Evolutionary conservation across 1,139 yeast species (phyloP).

Genomic region (Pichia sp.): DNA sequence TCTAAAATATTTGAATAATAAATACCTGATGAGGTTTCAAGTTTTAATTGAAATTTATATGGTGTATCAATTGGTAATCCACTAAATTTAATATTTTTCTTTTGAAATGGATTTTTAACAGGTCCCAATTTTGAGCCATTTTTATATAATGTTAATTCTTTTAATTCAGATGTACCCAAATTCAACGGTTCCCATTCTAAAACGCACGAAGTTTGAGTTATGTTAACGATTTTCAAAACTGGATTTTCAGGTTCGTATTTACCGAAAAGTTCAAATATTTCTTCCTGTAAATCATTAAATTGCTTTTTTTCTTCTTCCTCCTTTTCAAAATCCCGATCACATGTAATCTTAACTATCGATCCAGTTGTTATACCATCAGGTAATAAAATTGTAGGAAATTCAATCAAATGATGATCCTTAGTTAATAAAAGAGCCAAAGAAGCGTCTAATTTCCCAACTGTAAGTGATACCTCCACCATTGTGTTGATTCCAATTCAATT

Average conservation of each 20-base stretch:
- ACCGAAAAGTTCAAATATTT: slow-evolving; percentile 69
- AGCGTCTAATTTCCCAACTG: slow-evolving; percentile 95
- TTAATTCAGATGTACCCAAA: slow-evolving; percentile 76
- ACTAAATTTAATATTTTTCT: slow-evolving; percentile 79
- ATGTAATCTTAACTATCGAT: slow-evolving; percentile 79
- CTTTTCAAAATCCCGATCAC: slow-evolving; percentile 71
- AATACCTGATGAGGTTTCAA: slow-evolving; percentile 86
- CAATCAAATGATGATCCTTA: slow-evolving; percentile 88
- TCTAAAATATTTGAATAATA: slow-evolving; percentile 62
- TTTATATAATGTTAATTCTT: slow-evolving; percentile 71
- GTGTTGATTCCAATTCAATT: not conserved
- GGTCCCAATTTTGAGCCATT: slow-evolving; percentile 76
- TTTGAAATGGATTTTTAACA: slow-evolving; percentile 77
- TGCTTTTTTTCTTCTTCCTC: slow-evolving; percentile 54
- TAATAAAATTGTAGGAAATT: slow-evolving; percentile 85
- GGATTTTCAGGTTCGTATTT: slow-evolving; percentile 69
- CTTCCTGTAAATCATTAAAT: slow-evolving; percentile 65
- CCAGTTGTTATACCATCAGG: slow-evolving; percentile 94
- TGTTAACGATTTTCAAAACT: slow-evolving; percentile 60
- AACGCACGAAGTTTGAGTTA: slow-evolving; percentile 92
- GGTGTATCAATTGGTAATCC: slow-evolving; percentile 85
- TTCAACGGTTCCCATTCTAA: slow-evolving; percentile 88
- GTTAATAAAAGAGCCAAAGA: slow-evolving; percentile 87
- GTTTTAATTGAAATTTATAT: slow-evolving; percentile 71
- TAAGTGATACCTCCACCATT: slow-evolving; percentile 83